These are phyloP conservation scores for Protea cynaroides DNA, from an alignment of 164 flowering plant genomes.

Conservation along the genomic window DNA sequence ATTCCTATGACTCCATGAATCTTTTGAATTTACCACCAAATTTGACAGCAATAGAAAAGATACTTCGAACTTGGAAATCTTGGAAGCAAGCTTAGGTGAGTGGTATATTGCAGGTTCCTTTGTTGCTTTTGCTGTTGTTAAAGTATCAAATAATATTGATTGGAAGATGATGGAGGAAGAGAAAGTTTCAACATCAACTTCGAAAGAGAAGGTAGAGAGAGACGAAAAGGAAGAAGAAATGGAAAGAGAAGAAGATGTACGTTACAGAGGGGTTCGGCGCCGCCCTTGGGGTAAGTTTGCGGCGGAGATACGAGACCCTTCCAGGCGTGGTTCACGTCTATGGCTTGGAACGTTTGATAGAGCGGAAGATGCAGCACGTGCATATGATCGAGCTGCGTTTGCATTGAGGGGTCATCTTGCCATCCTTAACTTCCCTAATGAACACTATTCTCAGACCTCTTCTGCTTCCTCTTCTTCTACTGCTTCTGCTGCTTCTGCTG, in stretches of 20 bases:
- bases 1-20: too few relatives aligned
- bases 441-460: background rate
- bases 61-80: too few relatives aligned
- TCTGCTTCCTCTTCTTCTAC: background rate
- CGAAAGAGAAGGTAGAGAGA: background rate
- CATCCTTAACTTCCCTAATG: background rate
- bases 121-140: too few relatives aligned
- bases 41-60: too few relatives aligned
- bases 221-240: background rate
- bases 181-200: too few relatives aligned
- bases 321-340: background rate
- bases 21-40: too few relatives aligned
- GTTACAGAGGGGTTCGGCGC: background rate
- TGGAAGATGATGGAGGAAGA: too few relatives aligned
- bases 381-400: background rate
- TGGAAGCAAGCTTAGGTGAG: too few relatives aligned
- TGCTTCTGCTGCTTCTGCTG: background rate
- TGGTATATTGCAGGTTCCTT: too few relatives aligned
- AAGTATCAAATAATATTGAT: too few relatives aligned
- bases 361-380: background rate
- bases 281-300: constrained; percentile 5
- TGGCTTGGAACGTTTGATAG: constrained; percentile 4
- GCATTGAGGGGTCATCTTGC: constrained; percentile 2
- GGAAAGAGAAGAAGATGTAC: background rate
- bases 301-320: constrained; percentile 1